Conservation (phyloP, 176 grass and related monocot species). For the Oryza officinalis region DNA sequence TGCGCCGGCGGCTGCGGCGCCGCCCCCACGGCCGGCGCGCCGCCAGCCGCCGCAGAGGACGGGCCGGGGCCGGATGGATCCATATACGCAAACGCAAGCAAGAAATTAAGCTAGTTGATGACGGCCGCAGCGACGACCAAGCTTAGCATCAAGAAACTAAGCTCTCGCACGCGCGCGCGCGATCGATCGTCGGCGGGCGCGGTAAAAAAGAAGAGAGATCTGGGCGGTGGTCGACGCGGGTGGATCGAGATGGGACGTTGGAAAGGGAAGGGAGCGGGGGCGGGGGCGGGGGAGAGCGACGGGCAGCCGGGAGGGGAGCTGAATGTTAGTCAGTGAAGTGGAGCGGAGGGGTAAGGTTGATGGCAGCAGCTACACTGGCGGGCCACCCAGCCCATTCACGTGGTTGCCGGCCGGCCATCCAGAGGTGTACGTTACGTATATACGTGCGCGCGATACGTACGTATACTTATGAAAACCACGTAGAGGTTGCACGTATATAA, state of each 20-base stretch:
- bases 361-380: constrained; percentile 13
- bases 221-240: constrained; percentile 19
- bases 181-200: constrained; percentile 7
- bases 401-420: constrained; percentile 38
- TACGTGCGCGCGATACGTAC: neutral
- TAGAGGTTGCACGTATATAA: too few species aligned
- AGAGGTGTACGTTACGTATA: neutral
- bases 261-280: constrained; percentile 53
- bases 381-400: constrained; percentile 29
- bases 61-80: constrained; percentile 42
- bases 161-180: neutral
- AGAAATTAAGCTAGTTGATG: neutral
- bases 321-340: constrained; percentile 38
- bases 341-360: constrained; percentile 40
- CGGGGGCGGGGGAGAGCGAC: constrained; percentile 52
- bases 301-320: constrained; percentile 41
- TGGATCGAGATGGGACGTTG: constrained; percentile 51
- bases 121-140: neutral
- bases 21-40: neutral
- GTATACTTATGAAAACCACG: neutral
- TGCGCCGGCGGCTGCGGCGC: constrained; percentile 31
- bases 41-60: neutral
- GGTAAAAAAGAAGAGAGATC: constrained; percentile 34
- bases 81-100: constrained; percentile 24
- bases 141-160: neutral